Base-by-base conservation (phyloP, 2,329 filamentous ascomycete species). In the Colletotrichum coccodes region DNA sequence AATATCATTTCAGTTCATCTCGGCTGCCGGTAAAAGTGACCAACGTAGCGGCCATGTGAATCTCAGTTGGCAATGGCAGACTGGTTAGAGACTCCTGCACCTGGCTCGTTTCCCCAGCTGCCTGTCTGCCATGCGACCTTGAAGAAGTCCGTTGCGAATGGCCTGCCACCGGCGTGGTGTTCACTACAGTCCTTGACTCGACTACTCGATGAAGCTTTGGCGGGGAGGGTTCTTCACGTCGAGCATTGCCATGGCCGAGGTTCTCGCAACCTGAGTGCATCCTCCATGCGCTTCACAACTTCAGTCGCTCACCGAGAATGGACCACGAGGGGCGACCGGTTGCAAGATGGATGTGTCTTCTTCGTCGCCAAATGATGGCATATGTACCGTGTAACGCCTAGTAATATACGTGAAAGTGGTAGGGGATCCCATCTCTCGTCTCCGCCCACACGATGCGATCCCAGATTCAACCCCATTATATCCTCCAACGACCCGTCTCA, bases 341-440 rank as follows among this genome's bases (percentile, higher is more conserved):
- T 6, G 16, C 4, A 18, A 23, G 8, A 12, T 4, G 18, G 8
- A 60, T 38, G 4, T 32, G 16, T 42, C n/a, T 38, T 47, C 18
- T 36, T 36, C n/a, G 1, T 64, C 9, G 44, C 7, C n/a, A 2
- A 6, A 9, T 9, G 28, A 1, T 14, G 21, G 11, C 28, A 8
- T 54, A 49, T 47, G 21, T 54, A 61, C 57, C 32, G 30, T 38
- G 18, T 40, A 49, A 61, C 50, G 50, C 50, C 42, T 49, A 52
- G n/a, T 57, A 63, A 57, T 56, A 67, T 59, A 63, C 1, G 14
- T 44, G 42, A 52, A 62, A 66, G n/a, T 1, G 3, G 14, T 6
- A 40, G 7, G 21, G n/a, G 11, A n/a, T 7, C 3, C 14, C 16
- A 6, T 3, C 26, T 58, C 46, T 16, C 23, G 11, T 32, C 47